phyloP scores from a whole-genome alignment of 2,329 filamentous ascomycete species.

The Neopestalotiopsis clavispora region DNA sequence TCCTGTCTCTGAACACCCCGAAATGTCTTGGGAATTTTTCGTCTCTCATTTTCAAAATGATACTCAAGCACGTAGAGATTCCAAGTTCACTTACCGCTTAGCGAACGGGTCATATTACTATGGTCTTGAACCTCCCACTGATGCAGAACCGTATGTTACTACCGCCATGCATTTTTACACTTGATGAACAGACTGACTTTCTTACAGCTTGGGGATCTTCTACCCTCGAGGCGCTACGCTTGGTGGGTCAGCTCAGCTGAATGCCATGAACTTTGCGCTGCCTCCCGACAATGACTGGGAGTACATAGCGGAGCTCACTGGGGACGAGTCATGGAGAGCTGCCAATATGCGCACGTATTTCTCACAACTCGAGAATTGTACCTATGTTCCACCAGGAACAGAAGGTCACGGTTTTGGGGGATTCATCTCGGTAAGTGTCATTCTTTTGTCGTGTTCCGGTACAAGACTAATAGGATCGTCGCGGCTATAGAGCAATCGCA shows the following conservation, averaged over 20 bases:
- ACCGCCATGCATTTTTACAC: background rate
- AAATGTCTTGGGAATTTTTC: background rate
- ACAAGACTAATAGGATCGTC: background rate
- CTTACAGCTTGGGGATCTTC: slow-evolving; percentile 21
- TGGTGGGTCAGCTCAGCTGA: slow-evolving; percentile 58
- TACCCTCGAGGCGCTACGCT: slow-evolving; percentile 35
- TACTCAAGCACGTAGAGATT: slow-evolving; percentile 37
- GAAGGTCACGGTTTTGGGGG: background rate
- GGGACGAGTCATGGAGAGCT: slow-evolving; percentile 62
- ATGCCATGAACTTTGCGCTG: slow-evolving; percentile 62
- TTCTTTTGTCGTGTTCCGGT: background rate
- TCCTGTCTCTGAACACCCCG: slow-evolving; percentile 51
- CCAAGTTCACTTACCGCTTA: slow-evolving; percentile 50
- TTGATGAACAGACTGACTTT: background rate
- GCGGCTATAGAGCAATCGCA: background rate
- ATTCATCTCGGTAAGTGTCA: background rate
- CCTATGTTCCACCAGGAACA: background rate
- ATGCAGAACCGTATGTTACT: slow-evolving; percentile 1
- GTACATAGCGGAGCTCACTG: slow-evolving; percentile 60
- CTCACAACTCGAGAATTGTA: slow-evolving; percentile 53
- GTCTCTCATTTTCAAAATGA: background rate
- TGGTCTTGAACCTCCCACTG: slow-evolving; percentile 21
- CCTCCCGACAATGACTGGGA: slow-evolving; percentile 65
- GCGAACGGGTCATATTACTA: slow-evolving; percentile 22
- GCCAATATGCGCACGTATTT: slow-evolving; percentile 66